Percentiles rank a stretch among this genome's conserved stretches.
Conservation (phyloP, 2,329 filamentous ascomycete species). For the Colletotrichum aenigma region DNA sequence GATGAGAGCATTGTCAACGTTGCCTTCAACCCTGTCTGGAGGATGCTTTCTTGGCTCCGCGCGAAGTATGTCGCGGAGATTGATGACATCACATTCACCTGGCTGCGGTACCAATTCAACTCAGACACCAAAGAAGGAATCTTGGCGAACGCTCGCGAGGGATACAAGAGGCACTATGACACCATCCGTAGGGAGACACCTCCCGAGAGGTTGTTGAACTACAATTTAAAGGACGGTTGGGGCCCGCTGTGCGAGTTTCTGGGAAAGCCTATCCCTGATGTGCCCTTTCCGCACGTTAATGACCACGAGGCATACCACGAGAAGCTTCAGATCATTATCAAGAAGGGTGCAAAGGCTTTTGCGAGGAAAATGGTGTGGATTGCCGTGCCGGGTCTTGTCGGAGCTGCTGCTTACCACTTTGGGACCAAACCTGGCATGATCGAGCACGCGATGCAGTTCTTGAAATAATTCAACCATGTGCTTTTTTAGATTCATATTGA, state of each 20-base stretch:
- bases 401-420: not conserved
- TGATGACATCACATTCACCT: constrained; percentile 18
- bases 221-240: constrained; percentile 33
- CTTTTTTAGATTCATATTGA: not conserved
- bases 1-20: constrained; percentile 23
- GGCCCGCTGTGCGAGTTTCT: constrained; percentile 40
- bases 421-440: not conserved
- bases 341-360: not conserved
- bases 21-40: constrained; percentile 28
- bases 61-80: constrained; percentile 26
- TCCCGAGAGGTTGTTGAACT: constrained; percentile 7
- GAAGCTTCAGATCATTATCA: not conserved
- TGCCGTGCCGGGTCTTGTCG: not conserved
- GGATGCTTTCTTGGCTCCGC: constrained; percentile 18
- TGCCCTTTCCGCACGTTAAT: constrained; percentile 23
- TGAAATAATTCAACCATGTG: not conserved
- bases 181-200: not conserved
- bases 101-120: constrained; percentile 28
- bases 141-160: constrained; percentile 18
- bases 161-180: constrained; percentile 1
- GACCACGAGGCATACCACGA: constrained; percentile 1
- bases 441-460: not conserved
- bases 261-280: constrained; percentile 32
- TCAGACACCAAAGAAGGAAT: not conserved
- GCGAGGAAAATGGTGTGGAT: not conserved